Conservation (phyloP, 2,329 filamentous ascomycete species). For the Grosmannia huntii region DNA sequence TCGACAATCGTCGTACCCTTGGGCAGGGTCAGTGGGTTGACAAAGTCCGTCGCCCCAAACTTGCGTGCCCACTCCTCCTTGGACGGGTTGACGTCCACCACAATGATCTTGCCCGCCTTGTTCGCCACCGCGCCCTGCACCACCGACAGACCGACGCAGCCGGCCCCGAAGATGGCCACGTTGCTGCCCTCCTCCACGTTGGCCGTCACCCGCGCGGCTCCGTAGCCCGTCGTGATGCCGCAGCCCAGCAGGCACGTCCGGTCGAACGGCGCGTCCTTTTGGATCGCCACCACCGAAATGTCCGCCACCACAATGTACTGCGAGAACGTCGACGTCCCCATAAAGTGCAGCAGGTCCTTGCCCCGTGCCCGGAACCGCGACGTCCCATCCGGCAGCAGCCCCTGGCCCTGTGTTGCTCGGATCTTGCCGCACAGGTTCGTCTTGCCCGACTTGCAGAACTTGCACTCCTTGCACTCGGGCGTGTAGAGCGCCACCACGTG, state of each 20-base stretch:
- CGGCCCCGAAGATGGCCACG: constrained; percentile 86
- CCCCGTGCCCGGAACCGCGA: constrained; percentile 90
- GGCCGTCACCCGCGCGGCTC: constrained; percentile 86
- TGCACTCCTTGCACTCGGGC: constrained; percentile 94
- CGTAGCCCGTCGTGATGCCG: constrained; percentile 97
- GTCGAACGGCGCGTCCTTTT: constrained; percentile 85
- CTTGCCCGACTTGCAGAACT: constrained; percentile 99
- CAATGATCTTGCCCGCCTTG: constrained; percentile 65
- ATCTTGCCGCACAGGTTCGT: constrained; percentile 99
- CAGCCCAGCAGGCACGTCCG: constrained; percentile 91
- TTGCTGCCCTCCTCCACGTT: constrained; percentile 82
- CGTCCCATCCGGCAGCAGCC: constrained; percentile 95
- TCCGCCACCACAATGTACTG: constrained; percentile 98
- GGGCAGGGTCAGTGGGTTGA: constrained; percentile 71
- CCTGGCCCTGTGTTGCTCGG: constrained; percentile 86
- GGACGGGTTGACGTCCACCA: constrained; percentile 63
- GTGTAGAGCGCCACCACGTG: constrained; percentile 86
- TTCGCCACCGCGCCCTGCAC: constrained; percentile 87
- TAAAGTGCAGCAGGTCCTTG: constrained; percentile 93
- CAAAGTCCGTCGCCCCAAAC: constrained; percentile 93
- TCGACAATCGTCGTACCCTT: constrained; percentile 74
- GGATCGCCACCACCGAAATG: constrained; percentile 88
- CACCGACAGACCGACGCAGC: constrained; percentile 89
- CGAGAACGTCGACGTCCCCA: constrained; percentile 97
- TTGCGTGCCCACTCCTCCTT: constrained; percentile 91